Conservation (phyloP, 2,329 filamentous ascomycete species). For the Colletotrichum abscissum region DNA sequence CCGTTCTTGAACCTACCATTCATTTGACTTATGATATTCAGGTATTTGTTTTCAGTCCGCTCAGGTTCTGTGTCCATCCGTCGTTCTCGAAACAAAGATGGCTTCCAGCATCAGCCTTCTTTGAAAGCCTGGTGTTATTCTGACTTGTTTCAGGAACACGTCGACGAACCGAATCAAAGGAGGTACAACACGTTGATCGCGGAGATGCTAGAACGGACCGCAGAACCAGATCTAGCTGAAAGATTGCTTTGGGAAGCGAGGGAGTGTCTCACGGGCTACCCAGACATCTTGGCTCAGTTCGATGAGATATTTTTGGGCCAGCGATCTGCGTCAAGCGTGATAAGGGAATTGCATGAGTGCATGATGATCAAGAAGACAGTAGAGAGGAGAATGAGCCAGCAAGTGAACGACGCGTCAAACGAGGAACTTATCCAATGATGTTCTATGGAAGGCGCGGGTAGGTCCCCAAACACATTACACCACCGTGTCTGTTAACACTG, state of each 20-base stretch:
- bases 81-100: too few relatives aligned
- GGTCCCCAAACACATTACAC: too few relatives aligned
- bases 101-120: not conserved
- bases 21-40: constrained; percentile 28
- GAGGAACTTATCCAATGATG: too few relatives aligned
- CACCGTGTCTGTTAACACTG: too few relatives aligned
- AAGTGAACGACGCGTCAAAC: too few relatives aligned
- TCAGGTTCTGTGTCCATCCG: too few relatives aligned
- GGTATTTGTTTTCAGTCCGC: not conserved
- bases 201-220: constrained; percentile 24
- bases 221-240: constrained; percentile 19
- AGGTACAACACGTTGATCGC: constrained; percentile 30
- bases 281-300: constrained; percentile 7
- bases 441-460: too few relatives aligned
- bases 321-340: constrained; percentile 7
- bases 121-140: not conserved
- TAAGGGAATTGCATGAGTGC: constrained; percentile 25
- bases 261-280: constrained; percentile 16
- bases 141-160: constrained; percentile 5
- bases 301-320: constrained; percentile 20
- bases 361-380: constrained; percentile 21
- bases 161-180: constrained; percentile 25
- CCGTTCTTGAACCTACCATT: constrained; percentile 19
- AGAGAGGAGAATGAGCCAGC: constrained; percentile 20
- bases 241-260: constrained; percentile 27